phyloP scores from a whole-genome alignment of 352 stramenopile species.

The Globisporangium barbulae region DNA sequence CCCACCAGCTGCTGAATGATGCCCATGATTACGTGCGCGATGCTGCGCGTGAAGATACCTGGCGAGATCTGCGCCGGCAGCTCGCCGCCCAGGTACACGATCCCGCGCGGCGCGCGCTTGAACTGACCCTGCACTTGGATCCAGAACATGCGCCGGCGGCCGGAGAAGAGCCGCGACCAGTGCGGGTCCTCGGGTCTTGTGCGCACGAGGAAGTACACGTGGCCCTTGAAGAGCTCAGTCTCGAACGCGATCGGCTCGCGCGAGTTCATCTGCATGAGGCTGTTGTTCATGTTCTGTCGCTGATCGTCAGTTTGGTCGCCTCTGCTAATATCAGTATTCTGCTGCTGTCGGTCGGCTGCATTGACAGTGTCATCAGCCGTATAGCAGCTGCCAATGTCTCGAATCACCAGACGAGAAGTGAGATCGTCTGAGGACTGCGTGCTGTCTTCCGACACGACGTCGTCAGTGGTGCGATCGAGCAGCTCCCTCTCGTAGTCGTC shows the following conservation, averaged over 20 bases:
- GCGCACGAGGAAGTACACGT: slow-evolving; percentile 79
- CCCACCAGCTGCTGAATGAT: slow-evolving; percentile 70
- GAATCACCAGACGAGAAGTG: slow-evolving; percentile 28
- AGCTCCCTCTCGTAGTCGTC: not conserved
- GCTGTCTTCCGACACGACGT: not conserved
- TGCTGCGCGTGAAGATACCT: slow-evolving; percentile 72
- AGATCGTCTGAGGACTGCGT: slow-evolving; percentile 6
- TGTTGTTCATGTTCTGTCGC: not conserved
- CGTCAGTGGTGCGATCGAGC: not conserved
- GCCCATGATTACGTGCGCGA: slow-evolving; percentile 73
- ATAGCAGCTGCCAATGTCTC: slow-evolving; percentile 34
- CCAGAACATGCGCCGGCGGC: slow-evolving; percentile 80
- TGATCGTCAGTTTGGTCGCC: not conserved
- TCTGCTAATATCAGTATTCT: not conserved
- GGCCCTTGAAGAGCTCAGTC: slow-evolving; percentile 83
- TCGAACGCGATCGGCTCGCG: slow-evolving; percentile 68
- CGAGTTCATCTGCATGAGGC: slow-evolving; percentile 56
- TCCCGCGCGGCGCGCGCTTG: slow-evolving; percentile 49
- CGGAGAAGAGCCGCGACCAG: slow-evolving; percentile 54
- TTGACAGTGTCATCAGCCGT: not conserved
- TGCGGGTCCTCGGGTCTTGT: slow-evolving; percentile 52
- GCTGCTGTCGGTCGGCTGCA: not conserved
- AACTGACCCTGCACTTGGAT: slow-evolving; percentile 87
- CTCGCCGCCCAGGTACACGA: slow-evolving; percentile 74
- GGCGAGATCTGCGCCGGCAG: slow-evolving; percentile 57